Evolutionary conservation across 805 yeast genomes (phyloP), one percentile per base, ranked within the genome.

Genomic region (Torulaspora gathmanii): DNA sequence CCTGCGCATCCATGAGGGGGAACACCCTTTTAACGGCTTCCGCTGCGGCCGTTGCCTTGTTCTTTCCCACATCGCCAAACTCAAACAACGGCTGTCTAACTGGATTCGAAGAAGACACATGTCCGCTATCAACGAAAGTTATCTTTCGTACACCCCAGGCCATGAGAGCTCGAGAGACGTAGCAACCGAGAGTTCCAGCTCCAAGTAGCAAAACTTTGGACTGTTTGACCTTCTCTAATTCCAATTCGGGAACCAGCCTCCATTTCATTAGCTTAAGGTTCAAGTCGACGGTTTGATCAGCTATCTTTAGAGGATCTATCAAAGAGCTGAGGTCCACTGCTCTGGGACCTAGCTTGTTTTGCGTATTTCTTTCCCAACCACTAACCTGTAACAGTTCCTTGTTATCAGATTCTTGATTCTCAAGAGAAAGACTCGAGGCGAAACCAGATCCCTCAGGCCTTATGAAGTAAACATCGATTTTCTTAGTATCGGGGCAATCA

Each of bases 91-190:
- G 91, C 56, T 93, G 99, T 41, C 99, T 72, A 0, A 93, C 99
- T 0, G 99, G 99, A 56, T 93, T 93, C 8, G 96, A 86, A 65
- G 81, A 88, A 3, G 97, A 88, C 0, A 95, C 88, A 19, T 76
- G 71, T 2, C 97, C 95, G 62, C 79, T 87, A 63, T 93, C 99
- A 2, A 93, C 91, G 65, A 93, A 81, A 0, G 96, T 84, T 15
- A 93, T 82, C 28, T 79, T 71, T 37, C 87, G 70, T 0, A 90
- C 90, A 3, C 99, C 99, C 99, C 99, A 93, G 1, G 95, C 98
- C 63, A 93, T 62, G 23, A 93, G 67, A 0, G 86, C 83, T 44
- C 99, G 72, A 0, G 95, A 77, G 5, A 93, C 91, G 58, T 91
- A 91, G 47, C 95, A 83, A 0, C 99, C 99, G 6, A 95, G 71